phyloP scores from a whole-genome alignment of 768 basidiomycete species.

The Leccinum truebloodii region DNA sequence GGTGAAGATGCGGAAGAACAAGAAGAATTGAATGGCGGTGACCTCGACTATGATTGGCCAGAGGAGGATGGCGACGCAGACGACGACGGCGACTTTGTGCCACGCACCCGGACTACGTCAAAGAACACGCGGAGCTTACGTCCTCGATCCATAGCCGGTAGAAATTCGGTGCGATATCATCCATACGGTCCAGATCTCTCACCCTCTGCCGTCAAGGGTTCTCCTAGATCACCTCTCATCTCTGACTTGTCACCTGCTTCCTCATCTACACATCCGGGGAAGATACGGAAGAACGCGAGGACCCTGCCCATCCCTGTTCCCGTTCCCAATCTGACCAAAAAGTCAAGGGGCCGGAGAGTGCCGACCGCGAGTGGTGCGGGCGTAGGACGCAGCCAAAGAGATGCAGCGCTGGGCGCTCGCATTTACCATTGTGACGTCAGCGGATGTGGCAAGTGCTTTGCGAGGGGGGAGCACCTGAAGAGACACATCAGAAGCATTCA shows the following conservation, averaged over 20 bases:
- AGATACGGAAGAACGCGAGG: conserved; percentile 38
- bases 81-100: conserved; percentile 37
- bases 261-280: conserved; percentile 26
- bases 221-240: conserved; percentile 33
- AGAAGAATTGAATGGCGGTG: conserved; percentile 25
- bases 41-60: conserved; percentile 32
- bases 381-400: conserved; percentile 33
- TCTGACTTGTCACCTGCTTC: conserved; percentile 32
- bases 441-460: conserved; percentile 87
- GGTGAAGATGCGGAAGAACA: conserved; percentile 30
- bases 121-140: conserved; percentile 40
- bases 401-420: conserved; percentile 42
- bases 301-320: conserved; percentile 58
- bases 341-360: conserved; percentile 66
- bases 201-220: conserved; percentile 32
- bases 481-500: conserved; percentile 87
- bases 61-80: conserved; percentile 33
- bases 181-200: conserved; percentile 31
- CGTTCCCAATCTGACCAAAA: conserved; percentile 69
- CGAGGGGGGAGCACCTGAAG: conserved; percentile 87
- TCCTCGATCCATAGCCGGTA: conserved; percentile 36
- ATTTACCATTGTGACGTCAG: conserved; percentile 76
- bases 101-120: conserved; percentile 35
- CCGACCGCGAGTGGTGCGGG: conserved; percentile 47
- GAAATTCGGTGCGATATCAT: conserved; percentile 35